These are phyloP conservation scores for Ramaria rubella DNA, from an alignment of 768 basidiomycete species.

Conservation along the genomic window DNA sequence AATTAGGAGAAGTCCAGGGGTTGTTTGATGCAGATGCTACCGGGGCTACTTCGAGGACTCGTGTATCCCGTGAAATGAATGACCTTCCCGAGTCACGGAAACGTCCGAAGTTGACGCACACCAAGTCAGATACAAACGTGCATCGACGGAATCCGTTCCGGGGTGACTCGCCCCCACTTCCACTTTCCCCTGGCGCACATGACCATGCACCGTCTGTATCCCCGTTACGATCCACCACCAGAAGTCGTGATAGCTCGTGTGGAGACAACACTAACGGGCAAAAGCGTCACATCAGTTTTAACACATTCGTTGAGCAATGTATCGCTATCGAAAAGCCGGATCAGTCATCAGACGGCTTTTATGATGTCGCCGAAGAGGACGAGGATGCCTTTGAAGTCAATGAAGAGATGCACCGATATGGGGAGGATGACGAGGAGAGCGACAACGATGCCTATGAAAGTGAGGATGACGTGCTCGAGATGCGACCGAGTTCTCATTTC, in stretches of 20 bases:
- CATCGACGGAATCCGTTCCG: constrained; percentile 47
- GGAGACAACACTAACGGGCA: constrained; percentile 4
- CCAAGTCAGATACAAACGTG: constrained; percentile 86
- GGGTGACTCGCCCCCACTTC: constrained; percentile 63
- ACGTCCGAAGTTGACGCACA: constrained; percentile 66
- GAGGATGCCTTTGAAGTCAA: constrained; percentile 10
- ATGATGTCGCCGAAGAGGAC: constrained; percentile 23
- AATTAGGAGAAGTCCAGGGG: constrained; percentile 15
- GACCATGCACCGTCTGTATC: constrained; percentile 13
- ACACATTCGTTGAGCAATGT: constrained; percentile 95
- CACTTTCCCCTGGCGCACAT: constrained; percentile 33
- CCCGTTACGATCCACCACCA: background rate
- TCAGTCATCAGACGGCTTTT: constrained; percentile 23
- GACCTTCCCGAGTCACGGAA: constrained; percentile 11
- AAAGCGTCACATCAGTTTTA: constrained; percentile 93
- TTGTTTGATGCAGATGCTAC: constrained; percentile 37
- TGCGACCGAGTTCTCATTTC: constrained; percentile 8
- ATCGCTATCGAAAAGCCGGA: constrained; percentile 82
- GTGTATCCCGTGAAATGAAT: constrained; percentile 12
- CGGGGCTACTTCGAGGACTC: constrained; percentile 40
- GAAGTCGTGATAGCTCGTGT: constrained; percentile 2
- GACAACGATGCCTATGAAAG: constrained; percentile 18
- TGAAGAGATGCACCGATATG: constrained; percentile 16
- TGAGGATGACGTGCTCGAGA: constrained; percentile 10
- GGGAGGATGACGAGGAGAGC: constrained; percentile 21